These are phyloP conservation scores for Teratosphaeria epicoccoides DNA, from an alignment of 2,329 filamentous ascomycete species.

Conservation along the genomic window DNA sequence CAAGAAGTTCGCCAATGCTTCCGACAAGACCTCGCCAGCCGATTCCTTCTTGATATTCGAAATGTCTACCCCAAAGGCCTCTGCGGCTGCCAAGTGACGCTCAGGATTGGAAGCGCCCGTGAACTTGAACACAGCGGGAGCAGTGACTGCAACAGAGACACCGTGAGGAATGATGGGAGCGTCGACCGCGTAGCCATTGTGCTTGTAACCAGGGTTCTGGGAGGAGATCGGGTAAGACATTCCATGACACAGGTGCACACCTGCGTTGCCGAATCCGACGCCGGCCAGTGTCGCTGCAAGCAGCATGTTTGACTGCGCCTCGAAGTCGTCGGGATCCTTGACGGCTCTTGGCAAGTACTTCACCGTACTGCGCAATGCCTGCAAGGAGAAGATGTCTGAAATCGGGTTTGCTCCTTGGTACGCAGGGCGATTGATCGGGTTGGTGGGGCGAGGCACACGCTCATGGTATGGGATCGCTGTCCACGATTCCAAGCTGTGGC, in stretches of 20 bases:
- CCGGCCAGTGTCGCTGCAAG: conserved; percentile 88
- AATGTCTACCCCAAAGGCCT: conserved; percentile 83
- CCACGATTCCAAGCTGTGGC: conserved; percentile 92
- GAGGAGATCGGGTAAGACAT: conserved; percentile 98
- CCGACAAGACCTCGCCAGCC: conserved; percentile 76
- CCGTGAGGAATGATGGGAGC: conserved; percentile 85
- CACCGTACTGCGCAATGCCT: conserved; percentile 70
- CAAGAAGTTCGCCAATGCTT: conserved; percentile 73
- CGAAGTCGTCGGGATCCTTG: conserved; percentile 75
- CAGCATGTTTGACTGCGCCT: conserved; percentile 93
- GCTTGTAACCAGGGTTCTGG: conserved; percentile 84
- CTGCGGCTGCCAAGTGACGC: conserved; percentile 77
- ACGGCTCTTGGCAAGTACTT: conserved; percentile 88
- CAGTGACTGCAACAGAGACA: conserved; percentile 86
- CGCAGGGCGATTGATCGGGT: conserved; percentile 82
- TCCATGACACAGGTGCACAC: conserved; percentile 79
- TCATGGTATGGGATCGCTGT: conserved; percentile 92
- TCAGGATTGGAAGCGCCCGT: conserved; percentile 87
- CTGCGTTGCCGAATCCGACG: conserved; percentile 94
- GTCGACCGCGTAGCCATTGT: conserved; percentile 71
- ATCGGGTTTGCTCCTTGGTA: conserved; percentile 98
- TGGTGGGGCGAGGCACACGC: conserved; percentile 69
- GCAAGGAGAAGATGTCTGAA: conserved; percentile 89
- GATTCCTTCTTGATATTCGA: conserved; percentile 78
- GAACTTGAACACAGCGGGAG: conserved; percentile 88